Evolutionary conservation across 176 grass and related monocot genomes (phyloP).

Genomic region (Hordeum vulgare): DNA sequence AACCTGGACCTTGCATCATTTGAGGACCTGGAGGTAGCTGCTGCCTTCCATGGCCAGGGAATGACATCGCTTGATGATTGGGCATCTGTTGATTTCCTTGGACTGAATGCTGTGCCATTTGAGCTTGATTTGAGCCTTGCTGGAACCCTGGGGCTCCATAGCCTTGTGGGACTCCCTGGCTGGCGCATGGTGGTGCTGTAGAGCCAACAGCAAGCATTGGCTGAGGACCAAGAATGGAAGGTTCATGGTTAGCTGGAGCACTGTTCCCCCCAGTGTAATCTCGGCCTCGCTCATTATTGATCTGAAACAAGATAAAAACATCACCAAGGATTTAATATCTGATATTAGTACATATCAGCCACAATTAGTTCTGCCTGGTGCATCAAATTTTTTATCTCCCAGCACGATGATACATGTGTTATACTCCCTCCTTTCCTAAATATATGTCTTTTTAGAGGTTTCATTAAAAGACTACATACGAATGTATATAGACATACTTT

Average conservation of each 20-base stretch:
- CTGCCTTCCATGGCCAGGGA: slow-evolving; percentile 37
- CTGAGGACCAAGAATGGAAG: slow-evolving; percentile 75
- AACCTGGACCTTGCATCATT: slow-evolving; percentile 25
- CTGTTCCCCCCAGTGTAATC: slow-evolving; percentile 59
- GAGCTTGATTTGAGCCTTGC: slow-evolving; percentile 23
- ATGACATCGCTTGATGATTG: slow-evolving; percentile 29
- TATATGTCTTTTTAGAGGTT: no score
- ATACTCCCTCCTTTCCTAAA: no score
- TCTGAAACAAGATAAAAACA: slow-evolving; percentile 33
- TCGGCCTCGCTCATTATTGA: slow-evolving; percentile 77
- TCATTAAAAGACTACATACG: no score
- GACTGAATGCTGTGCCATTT: slow-evolving; percentile 29
- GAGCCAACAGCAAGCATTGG: slow-evolving; percentile 19
- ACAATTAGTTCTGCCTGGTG: not conserved
- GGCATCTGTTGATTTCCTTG: slow-evolving; percentile 46
- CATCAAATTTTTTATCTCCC: not conserved
- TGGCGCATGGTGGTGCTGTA: not conserved
- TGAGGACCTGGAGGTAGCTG: slow-evolving; percentile 35
- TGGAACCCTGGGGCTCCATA: slow-evolving; percentile 35
- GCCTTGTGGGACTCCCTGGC: slow-evolving; percentile 32
- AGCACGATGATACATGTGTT: not conserved
- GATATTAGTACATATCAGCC: not conserved
- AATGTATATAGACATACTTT: no score
- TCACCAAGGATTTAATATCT: not conserved
- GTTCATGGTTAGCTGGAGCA: slow-evolving; percentile 40